phyloP scores from a whole-genome alignment of 305 asterid genomes.

The Rubia balearica region DNA sequence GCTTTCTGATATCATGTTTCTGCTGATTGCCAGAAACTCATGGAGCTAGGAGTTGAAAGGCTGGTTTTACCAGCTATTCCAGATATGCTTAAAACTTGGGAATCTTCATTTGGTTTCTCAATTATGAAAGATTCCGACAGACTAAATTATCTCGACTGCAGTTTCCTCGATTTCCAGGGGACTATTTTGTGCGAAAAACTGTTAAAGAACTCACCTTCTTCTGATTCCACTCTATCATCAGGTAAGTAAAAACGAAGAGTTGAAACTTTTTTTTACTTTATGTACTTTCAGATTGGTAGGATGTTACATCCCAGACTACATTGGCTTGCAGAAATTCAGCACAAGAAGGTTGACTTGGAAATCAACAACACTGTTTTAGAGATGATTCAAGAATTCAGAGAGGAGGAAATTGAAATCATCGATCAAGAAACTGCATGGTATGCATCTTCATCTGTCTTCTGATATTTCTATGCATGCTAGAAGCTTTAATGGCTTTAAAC shows the following conservation, averaged over 20 bases:
- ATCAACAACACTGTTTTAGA: slow-evolving; percentile 36
- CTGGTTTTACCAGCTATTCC: slow-evolving; percentile 82
- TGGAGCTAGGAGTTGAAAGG: slow-evolving; percentile 73
- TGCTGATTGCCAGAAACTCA: slow-evolving; percentile 44
- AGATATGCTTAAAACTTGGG: slow-evolving; percentile 65
- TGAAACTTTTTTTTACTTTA: neutral
- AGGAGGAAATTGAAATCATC: slow-evolving; percentile 28
- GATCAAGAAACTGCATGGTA: slow-evolving; percentile 46
- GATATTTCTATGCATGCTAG: neutral
- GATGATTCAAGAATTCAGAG: slow-evolving; percentile 36
- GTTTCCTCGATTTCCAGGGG: slow-evolving; percentile 72
- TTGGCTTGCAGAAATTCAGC: slow-evolving; percentile 35
- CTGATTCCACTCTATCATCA: slow-evolving; percentile 29
- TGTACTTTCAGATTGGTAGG: slow-evolving; percentile 4
- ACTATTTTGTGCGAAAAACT: slow-evolving; percentile 72
- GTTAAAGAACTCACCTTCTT: slow-evolving; percentile 24
- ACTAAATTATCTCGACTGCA: slow-evolving; percentile 38
- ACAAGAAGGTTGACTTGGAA: slow-evolving; percentile 28
- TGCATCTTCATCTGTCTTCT: slow-evolving; percentile 10
- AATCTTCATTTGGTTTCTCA: slow-evolving; percentile 72
- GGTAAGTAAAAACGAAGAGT: slow-evolving; percentile 24
- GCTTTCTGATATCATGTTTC: neutral
- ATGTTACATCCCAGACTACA: slow-evolving; percentile 16
- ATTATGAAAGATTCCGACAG: slow-evolving; percentile 53
- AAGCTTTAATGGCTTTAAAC: neutral